Base-by-base conservation (phyloP, 805 yeast species). In the Yueomyces sp. region DNA sequence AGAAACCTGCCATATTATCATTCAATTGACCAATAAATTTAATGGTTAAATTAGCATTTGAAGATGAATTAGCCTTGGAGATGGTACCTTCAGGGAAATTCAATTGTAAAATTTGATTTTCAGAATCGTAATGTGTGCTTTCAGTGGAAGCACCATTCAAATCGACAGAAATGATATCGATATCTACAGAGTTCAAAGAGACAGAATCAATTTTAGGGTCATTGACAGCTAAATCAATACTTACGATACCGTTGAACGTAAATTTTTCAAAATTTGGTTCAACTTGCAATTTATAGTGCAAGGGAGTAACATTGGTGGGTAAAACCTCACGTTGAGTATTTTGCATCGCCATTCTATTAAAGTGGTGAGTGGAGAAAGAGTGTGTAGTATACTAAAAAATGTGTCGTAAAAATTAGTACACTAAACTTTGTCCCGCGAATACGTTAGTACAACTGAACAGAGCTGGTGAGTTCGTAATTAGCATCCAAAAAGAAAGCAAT, bases 1-100 rank as follows among this genome's bases (percentile, higher is more conserved):
- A 83, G 65, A 83, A 83, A 40, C 90, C 90, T 44, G 85, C 83
- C 90, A 83, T 82, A 56, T 81, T 77, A 55, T 79, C 81, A 60
- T 81, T 81, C 64, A 82, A 71, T 39, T 65, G 69, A 51, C 87
- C 90, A 36, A 72, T 67, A 59, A 74, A 82, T 37, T 67, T 63
- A 47, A 81, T 62, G 43, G 67, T 64, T 48, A 82, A 58, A 26
- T 64, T 57, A 41, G 73, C 72, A 37, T 61, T 55, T 26, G 69
- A 56, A 11, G 67, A 73, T 3, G 36, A 30, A 26, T 40, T 41
- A 9, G 19, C 9, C 38, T 59, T 57, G 11, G 57, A 49, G 33
- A 67, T 49, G 32, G 67, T 64, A 9, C 59, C 61, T n/a, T 62
- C 56, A 41, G 67, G 73, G 47, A 88, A 76, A 41, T 67, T 65